Percentiles rank a stretch among this genome's conserved stretches.
These are phyloP conservation scores for Scenedesmus sp. DNA, from an alignment of 163 green algal genomes.

Conservation along the genomic window DNA sequence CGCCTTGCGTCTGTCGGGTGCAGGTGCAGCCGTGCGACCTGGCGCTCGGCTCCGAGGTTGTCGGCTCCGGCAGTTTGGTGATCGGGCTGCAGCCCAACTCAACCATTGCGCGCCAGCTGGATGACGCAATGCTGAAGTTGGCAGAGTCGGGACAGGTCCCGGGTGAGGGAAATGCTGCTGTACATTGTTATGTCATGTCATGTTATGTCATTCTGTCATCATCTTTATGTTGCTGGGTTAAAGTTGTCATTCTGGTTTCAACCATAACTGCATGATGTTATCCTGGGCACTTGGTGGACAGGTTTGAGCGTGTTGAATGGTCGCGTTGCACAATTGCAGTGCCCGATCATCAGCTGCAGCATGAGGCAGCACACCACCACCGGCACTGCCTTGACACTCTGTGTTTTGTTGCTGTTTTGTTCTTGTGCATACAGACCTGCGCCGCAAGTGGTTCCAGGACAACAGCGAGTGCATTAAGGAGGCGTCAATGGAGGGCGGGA, in stretches of 20 bases:
- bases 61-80: slow-evolving; percentile 33
- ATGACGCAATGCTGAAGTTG: slow-evolving; percentile 19
- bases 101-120: neutral
- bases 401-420: neutral
- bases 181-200: neutral
- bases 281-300: too few species aligned
- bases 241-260: too few species aligned
- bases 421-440: neutral
- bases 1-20: neutral
- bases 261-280: too few species aligned
- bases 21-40: slow-evolving; percentile 45
- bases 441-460: slow-evolving; percentile 48
- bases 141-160: neutral
- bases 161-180: neutral
- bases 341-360: neutral
- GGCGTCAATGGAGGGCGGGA: neutral
- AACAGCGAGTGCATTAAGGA: neutral
- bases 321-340: neutral
- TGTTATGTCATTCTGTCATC: neutral
- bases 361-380: neutral
- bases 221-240: neutral
- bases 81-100: slow-evolving; percentile 38
- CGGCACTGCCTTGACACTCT: neutral
- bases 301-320: too few species aligned
- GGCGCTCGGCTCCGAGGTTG: neutral